phyloP scores from a whole-genome alignment of 75 land plant genomes.

The Pinus taeda region DNA sequence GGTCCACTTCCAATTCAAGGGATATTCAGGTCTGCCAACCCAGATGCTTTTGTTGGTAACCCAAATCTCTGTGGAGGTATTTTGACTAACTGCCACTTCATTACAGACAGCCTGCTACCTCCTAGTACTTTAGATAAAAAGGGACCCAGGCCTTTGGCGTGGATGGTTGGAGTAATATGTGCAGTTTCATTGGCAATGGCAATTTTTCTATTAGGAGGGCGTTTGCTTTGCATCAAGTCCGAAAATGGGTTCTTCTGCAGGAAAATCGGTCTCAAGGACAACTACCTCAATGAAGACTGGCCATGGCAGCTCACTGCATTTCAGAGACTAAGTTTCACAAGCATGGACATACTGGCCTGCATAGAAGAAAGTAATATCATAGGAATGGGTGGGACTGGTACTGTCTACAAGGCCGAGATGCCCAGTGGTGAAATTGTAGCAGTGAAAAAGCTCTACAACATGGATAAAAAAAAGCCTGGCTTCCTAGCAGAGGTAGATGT shows the following conservation, averaged over 20 bases:
- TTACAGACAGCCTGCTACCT: not conserved
- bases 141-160: slow-evolving; percentile 1
- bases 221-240: slow-evolving; percentile 35
- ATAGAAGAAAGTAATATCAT: slow-evolving; percentile 69
- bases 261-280: slow-evolving; percentile 18
- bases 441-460: slow-evolving; percentile 66
- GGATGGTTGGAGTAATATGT: slow-evolving; percentile 43
- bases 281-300: slow-evolving; percentile 38
- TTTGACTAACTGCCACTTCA: slow-evolving; percentile 38
- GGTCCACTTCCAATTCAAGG: slow-evolving; percentile 71
- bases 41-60: slow-evolving; percentile 71
- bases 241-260: slow-evolving; percentile 18
- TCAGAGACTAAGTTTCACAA: slow-evolving; percentile 68
- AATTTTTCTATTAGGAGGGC: slow-evolving; percentile 19
- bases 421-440: slow-evolving; percentile 45
- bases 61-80: slow-evolving; percentile 77
- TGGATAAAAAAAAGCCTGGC: slow-evolving; percentile 21
- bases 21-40: slow-evolving; percentile 56
- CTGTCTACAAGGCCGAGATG: slow-evolving; percentile 80
- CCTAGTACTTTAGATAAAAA: slow-evolving; percentile 9
- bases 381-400: slow-evolving; percentile 76
- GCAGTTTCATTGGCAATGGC: slow-evolving; percentile 19
- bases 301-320: slow-evolving; percentile 77
- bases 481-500: slow-evolving; percentile 59
- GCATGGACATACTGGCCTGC: slow-evolving; percentile 60